phyloP scores from a whole-genome alignment of 495 filamentous ascomycete species.

The Neurospora terricola region DNA sequence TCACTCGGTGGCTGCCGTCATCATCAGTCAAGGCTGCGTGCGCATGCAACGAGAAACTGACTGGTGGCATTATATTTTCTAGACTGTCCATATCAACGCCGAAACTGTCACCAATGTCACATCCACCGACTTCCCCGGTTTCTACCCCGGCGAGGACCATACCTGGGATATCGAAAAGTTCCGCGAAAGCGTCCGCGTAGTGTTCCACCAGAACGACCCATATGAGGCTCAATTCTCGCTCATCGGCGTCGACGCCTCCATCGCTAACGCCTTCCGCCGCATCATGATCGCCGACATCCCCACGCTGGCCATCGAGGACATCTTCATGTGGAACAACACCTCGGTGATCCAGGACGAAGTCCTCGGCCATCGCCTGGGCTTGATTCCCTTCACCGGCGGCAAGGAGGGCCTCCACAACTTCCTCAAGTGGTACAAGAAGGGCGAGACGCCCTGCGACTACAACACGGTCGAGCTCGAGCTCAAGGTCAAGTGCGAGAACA shows the following conservation, averaged over 20 bases:
- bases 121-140: constrained; percentile 81
- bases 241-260: constrained; percentile 79
- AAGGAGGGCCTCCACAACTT: constrained; percentile 61
- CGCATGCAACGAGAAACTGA: background rate
- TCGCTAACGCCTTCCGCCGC: constrained; percentile 96
- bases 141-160: constrained; percentile 86
- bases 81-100: constrained; percentile 77
- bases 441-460: constrained; percentile 51
- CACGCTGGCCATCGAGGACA: constrained; percentile 82
- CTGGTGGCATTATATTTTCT: constrained; percentile 5
- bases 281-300: constrained; percentile 95
- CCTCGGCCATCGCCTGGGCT: constrained; percentile 74
- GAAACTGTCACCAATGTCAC: constrained; percentile 84
- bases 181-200: constrained; percentile 53
- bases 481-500: constrained; percentile 64
- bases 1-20: background rate
- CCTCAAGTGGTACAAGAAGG: constrained; percentile 60
- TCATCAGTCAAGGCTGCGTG: background rate
- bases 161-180: constrained; percentile 75
- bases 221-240: constrained; percentile 79
- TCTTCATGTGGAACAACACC: constrained; percentile 90
- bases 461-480: constrained; percentile 73
- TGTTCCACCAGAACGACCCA: constrained; percentile 72
- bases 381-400: constrained; percentile 77
- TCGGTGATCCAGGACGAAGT: constrained; percentile 97